Percentiles rank a stretch among this genome's conserved stretches.
phyloP scores from a whole-genome alignment of 148 eudicot genomes.

The Heliamphora exappendiculata region DNA sequence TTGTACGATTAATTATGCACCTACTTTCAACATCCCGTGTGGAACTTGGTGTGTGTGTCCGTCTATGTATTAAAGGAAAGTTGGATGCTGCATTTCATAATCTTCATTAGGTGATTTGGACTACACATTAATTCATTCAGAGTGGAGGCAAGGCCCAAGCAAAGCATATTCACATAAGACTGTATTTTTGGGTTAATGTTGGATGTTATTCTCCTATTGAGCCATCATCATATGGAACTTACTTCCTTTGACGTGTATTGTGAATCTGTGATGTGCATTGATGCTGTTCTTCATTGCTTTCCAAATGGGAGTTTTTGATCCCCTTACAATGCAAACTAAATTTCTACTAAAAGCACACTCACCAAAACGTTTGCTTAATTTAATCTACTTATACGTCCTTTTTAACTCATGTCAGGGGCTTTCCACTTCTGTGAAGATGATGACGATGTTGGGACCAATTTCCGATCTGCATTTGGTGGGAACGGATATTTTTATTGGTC shows the following conservation, averaged over 20 bases:
- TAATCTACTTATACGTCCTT: neutral
- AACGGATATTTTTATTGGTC: conserved; percentile 57
- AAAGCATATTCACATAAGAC: neutral
- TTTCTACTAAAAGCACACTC: neutral
- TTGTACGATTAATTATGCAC: neutral
- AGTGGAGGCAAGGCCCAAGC: neutral
- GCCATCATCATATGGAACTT: neutral
- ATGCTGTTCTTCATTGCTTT: neutral
- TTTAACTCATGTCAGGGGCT: conserved; percentile 42
- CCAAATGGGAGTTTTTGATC: neutral
- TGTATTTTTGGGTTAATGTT: neutral
- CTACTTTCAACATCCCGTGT: neutral
- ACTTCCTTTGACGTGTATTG: neutral
- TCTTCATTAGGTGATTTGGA: neutral
- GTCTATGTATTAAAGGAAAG: neutral
- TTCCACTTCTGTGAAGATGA: conserved; percentile 59
- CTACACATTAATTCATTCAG: neutral
- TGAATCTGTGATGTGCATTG: no score
- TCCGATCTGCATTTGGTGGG: conserved; percentile 56
- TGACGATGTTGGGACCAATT: conserved; percentile 41
- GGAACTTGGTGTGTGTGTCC: neutral
- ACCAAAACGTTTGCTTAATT: neutral
- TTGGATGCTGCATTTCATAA: neutral
- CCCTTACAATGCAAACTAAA: neutral
- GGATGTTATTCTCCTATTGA: neutral